Conservation (phyloP, 176 grass and related monocot species). For the Oryza meyeriana region DNA sequence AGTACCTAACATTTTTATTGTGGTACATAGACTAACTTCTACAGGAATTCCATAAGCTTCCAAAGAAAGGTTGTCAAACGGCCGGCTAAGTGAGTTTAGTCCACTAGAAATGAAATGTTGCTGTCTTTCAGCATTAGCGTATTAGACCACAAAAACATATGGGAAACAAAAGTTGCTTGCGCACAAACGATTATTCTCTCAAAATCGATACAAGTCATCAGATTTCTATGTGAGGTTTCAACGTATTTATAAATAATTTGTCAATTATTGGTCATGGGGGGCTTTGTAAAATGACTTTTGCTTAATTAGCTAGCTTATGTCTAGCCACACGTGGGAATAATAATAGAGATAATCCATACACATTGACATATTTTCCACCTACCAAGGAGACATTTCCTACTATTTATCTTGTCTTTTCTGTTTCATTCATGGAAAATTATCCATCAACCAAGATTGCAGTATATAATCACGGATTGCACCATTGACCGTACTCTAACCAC, state of each 20-base stretch:
- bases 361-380: not conserved
- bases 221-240: not conserved
- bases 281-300: not conserved
- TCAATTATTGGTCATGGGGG: not conserved
- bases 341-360: not conserved
- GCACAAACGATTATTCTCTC: not conserved
- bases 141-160: not conserved
- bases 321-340: conserved; percentile 7
- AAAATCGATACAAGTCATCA: not conserved
- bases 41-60: not conserved
- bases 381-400: not conserved
- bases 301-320: not conserved
- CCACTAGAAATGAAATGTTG: not conserved
- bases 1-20: too few relatives aligned
- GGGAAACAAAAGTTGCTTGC: not conserved
- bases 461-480: not conserved
- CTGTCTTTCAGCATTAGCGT: not conserved
- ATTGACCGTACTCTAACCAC: not conserved
- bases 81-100: not conserved
- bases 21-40: not conserved
- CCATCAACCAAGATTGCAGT: not conserved
- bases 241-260: not conserved
- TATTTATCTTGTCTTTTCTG: not conserved
- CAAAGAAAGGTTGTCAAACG: not conserved
- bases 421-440: not conserved